phyloP scores from a whole-genome alignment of 1,284 basidiomycete genomes.

The Spongispora temasekensis region DNA sequence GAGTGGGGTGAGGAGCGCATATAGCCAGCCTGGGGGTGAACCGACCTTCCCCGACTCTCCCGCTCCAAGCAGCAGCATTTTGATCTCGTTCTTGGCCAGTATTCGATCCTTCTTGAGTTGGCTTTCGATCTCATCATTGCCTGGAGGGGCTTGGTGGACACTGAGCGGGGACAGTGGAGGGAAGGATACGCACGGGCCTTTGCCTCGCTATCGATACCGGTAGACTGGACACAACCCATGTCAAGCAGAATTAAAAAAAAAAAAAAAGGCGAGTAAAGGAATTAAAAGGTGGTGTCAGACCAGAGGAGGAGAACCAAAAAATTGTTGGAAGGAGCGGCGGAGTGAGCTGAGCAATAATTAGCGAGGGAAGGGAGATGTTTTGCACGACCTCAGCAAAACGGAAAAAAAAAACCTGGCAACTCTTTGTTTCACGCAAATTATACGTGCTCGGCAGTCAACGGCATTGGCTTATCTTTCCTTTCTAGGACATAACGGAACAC shows the following conservation, averaged over 20 bases:
- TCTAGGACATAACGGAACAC: slow-evolving; percentile 18
- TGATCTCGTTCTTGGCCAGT: slow-evolving; percentile 94
- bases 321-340: slow-evolving; percentile 25
- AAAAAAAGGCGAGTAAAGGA: not conserved
- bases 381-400: not conserved
- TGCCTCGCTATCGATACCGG: slow-evolving; percentile 73
- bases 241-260: not conserved
- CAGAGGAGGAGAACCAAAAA: slow-evolving; percentile 13
- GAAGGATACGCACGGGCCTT: slow-evolving; percentile 69
- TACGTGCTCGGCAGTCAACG: slow-evolving; percentile 20
- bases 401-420: slow-evolving; percentile 14
- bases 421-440: slow-evolving; percentile 18
- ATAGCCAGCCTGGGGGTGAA: not conserved
- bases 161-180: not conserved
- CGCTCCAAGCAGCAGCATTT: slow-evolving; percentile 89
- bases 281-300: slow-evolving; percentile 9
- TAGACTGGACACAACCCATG: slow-evolving; percentile 79
- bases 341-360: slow-evolving; percentile 24
- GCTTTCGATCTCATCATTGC: slow-evolving; percentile 94
- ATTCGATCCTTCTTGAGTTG: slow-evolving; percentile 92
- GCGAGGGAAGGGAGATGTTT: slow-evolving; percentile 20
- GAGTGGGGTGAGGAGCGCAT: not conserved
- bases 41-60: slow-evolving; percentile 89
- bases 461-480: slow-evolving; percentile 12
- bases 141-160: slow-evolving; percentile 38